Percentiles rank a stretch among this genome's conserved stretches.
Conservation (phyloP, 192 early-diverging fungal genomes). For the Chytriomyces confervae region DNA sequence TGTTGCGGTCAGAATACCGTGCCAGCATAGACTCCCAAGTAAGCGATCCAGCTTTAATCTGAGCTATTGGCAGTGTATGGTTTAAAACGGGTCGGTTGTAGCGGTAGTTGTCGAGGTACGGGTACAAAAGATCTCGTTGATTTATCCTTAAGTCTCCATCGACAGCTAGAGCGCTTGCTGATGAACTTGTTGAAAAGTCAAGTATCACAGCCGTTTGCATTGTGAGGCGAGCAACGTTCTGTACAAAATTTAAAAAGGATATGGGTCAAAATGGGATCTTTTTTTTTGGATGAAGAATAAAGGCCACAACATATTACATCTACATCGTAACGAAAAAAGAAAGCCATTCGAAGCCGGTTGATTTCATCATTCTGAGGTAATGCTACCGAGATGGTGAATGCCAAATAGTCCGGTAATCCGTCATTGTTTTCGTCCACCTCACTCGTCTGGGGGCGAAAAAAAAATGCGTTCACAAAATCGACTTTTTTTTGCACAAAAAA, state of each 20-base stretch:
- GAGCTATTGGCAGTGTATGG: constrained; percentile 12
- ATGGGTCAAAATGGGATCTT: constrained; percentile 9
- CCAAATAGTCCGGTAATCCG: constrained; percentile 43
- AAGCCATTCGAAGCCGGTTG: constrained; percentile 32
- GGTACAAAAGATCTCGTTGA: constrained; percentile 39
- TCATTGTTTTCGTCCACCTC: constrained; percentile 48
- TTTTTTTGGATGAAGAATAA: constrained; percentile 16
- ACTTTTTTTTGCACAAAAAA: background rate
- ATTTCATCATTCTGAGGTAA: constrained; percentile 34
- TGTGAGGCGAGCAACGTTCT: constrained; percentile 32
- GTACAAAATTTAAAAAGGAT: background rate
- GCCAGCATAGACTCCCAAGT: constrained; percentile 34
- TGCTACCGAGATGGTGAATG: constrained; percentile 36
- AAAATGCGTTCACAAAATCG: constrained; percentile 10
- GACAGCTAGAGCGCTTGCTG: constrained; percentile 32
- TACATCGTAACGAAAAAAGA: constrained; percentile 43
- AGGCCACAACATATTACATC: constrained; percentile 1
- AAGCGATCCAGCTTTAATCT: background rate
- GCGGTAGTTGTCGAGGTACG: constrained; percentile 29
- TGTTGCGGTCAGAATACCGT: constrained; percentile 41
- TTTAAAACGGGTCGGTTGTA: constrained; percentile 38
- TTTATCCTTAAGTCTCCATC: constrained; percentile 41
- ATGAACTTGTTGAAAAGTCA: constrained; percentile 30
- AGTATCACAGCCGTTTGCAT: constrained; percentile 44
- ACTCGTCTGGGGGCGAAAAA: constrained; percentile 27